A percentile compares a stretch with the other conserved stretches of the same genome.
phyloP scores from a whole-genome alignment of 2,329 filamentous ascomycete species.

The Trichoderma hamatum region DNA sequence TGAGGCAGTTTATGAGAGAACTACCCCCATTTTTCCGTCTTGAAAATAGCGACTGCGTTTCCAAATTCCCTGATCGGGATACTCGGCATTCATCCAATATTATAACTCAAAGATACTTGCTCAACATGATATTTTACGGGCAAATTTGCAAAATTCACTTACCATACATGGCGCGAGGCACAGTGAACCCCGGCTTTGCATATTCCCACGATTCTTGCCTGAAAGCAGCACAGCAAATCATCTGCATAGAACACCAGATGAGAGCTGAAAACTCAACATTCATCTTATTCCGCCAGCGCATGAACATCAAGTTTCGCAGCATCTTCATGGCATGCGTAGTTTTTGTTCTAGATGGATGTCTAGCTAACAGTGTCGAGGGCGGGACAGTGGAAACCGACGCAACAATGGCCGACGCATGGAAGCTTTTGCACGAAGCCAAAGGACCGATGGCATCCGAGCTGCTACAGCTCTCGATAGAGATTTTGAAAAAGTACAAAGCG shows the following conservation, averaged over 20 bases:
- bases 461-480: conserved; percentile 38
- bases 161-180: conserved; percentile 41
- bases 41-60: conserved; percentile 27
- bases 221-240: conserved; percentile 38
- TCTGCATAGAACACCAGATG: conserved; percentile 37
- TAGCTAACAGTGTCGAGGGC: conserved; percentile 30
- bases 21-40: conserved; percentile 38
- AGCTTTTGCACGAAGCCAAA: conserved; percentile 39
- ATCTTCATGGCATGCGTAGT: conserved; percentile 42
- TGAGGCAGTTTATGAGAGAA: conserved; percentile 37
- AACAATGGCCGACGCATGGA: conserved; percentile 39
- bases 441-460: conserved; percentile 36
- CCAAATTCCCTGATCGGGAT: conserved; percentile 32
- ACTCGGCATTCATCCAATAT: conserved; percentile 32
- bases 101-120: conserved; percentile 39
- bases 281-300: conserved; percentile 36
- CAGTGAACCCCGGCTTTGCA: conserved; percentile 39
- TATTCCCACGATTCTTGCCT: conserved; percentile 40
- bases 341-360: conserved; percentile 40
- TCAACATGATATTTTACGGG: conserved; percentile 41
- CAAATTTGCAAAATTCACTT: conserved; percentile 43
- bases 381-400: conserved; percentile 33
- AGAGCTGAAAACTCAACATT: conserved; percentile 36
- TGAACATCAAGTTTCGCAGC: conserved; percentile 39
- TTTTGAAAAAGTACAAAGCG: conserved; percentile 39